Evolutionary conservation across 2,329 filamentous ascomycete species (phyloP).

Genomic region (Pestalotiopsis sp.): DNA sequence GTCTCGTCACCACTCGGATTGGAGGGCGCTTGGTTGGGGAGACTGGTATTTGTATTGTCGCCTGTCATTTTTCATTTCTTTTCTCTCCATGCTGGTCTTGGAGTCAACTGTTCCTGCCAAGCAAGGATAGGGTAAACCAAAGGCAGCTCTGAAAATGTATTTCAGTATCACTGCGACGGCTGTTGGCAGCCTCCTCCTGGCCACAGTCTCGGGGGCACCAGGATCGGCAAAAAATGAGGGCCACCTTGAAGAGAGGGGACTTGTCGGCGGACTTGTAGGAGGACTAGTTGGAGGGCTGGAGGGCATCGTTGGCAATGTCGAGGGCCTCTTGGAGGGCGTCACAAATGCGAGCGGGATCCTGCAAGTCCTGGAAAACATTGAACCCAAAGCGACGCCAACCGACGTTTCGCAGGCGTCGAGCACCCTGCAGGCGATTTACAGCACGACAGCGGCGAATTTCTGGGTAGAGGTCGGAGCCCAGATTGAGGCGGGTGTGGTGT

Average conservation of each 20-base stretch:
- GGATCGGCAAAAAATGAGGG: background rate
- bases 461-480: constrained; percentile 3
- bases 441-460: constrained; percentile 1
- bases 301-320: background rate
- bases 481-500: background rate
- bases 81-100: background rate
- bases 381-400: background rate
- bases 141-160: background rate
- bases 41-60: background rate
- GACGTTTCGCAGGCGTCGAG: background rate
- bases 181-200: background rate
- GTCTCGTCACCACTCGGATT: background rate
- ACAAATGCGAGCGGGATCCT: constrained; percentile 2
- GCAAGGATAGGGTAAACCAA: background rate
- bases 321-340: background rate
- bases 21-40: background rate
- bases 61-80: background rate
- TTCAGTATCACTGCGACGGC: background rate
- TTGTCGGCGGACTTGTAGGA: background rate
- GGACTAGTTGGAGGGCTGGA: background rate
- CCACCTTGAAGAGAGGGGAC: background rate
- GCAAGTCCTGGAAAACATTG: background rate
- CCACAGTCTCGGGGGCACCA: background rate
- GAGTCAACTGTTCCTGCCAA: background rate
- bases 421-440: constrained; percentile 9